Base-by-base conservation (phyloP, 441 rosid species). In the Erodium trifolium region DNA sequence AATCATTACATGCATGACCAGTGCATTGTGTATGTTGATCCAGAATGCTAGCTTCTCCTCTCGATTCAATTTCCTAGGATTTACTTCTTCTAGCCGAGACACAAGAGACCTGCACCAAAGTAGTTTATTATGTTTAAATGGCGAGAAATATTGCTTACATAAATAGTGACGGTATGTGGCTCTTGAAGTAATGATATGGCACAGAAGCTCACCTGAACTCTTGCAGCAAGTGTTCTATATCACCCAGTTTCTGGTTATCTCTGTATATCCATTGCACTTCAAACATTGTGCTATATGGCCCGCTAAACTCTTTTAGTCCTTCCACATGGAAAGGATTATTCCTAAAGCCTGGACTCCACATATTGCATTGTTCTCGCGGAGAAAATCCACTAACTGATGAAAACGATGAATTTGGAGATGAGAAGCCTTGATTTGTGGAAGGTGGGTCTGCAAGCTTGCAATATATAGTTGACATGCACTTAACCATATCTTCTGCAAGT, bases 381-480 rank as follows among this genome's bases (percentile, higher is more conserved):
- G 98, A 93, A 78, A 82, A 87, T 68, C 82, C 90, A 70, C 88
- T 76, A 1, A 75, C 69, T 59, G 94, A 84, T 37, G 98, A 91
- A 37, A 80, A 63, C 14, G 95, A 93, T 2, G 97, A 89, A 79
- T 69, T 73, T 23, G 97, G 96, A 71, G 97, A 91, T 14, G 88
- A 91, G 63, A 85, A 81, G 23, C 86, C 78, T 0, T 89, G 82
- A 49, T 85, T 84, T 9, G 67, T 76, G 70, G 75, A 81, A 65
- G 95, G 87, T 8, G 95, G 91, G 67, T 93, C 98, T 9, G 92
- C 86, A 34, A 93, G 95, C 80, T 89, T 91, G 87, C 86, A 87
- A 78, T 84, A 91, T 75, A 93, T 87, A 19, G 83, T 86, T 59
- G 97, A 83, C 90, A 93, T 93, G 84, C 92, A 89, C 83, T 79